Percentiles rank a stretch among this genome's conserved stretches.
Conservation (phyloP, 768 basidiomycete species). For the Kwoniella bestiolae region DNA sequence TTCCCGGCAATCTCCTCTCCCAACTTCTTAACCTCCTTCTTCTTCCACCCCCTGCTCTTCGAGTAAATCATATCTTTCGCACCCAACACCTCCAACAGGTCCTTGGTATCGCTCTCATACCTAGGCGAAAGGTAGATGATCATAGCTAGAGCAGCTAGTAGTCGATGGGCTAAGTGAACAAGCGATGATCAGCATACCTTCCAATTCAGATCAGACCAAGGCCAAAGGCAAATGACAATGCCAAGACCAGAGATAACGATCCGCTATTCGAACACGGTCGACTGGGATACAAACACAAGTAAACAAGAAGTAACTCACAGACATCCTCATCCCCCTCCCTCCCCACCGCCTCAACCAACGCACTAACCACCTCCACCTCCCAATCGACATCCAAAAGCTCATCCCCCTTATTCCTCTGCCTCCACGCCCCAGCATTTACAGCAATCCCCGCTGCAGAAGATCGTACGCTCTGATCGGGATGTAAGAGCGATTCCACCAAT, state of each 20-base stretch:
- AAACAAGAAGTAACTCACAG: too few relatives aligned
- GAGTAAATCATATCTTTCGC: slow-evolving; percentile 62
- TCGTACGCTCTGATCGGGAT: slow-evolving; percentile 70
- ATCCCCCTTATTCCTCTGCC: slow-evolving; percentile 63
- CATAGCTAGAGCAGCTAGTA: slow-evolving; percentile 77
- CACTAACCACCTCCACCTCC: slow-evolving; percentile 82
- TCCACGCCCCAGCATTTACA: slow-evolving; percentile 71
- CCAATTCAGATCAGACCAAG: too few relatives aligned
- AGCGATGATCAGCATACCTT: too few relatives aligned
- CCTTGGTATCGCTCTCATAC: slow-evolving; percentile 63
- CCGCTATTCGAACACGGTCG: background rate
- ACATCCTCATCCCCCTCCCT: slow-evolving; percentile 80
- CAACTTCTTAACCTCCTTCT: slow-evolving; percentile 70
- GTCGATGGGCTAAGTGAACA: slow-evolving; percentile 84
- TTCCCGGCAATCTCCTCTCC: slow-evolving; percentile 62
- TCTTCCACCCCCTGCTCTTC: slow-evolving; percentile 62
- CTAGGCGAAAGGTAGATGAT: slow-evolving; percentile 75
- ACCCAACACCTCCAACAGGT: slow-evolving; percentile 74
- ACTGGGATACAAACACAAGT: slow-evolving; percentile 25
- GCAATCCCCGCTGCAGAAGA: slow-evolving; percentile 80
- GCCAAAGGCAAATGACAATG: too few relatives aligned
- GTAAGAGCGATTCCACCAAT: slow-evolving; percentile 70
- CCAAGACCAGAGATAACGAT: background rate
- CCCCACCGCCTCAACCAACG: slow-evolving; percentile 76
- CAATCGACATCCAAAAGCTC: slow-evolving; percentile 72